These are phyloP conservation scores for Pulveroboletus sp. DNA, from an alignment of 768 basidiomycete species.

Conservation along the genomic window DNA sequence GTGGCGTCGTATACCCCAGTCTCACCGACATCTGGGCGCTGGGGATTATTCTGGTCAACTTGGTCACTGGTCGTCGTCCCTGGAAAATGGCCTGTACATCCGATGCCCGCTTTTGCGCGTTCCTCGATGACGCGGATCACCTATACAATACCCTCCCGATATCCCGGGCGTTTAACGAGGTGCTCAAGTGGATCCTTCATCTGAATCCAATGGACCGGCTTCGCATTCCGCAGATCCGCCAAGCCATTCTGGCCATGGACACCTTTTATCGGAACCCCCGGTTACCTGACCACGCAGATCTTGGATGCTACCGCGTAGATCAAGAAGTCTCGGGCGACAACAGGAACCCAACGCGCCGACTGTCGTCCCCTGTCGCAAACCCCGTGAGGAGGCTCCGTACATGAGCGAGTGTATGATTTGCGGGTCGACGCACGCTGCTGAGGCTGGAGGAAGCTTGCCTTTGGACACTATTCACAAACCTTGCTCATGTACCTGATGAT, in stretches of 20 bases:
- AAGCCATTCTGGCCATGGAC: constrained; percentile 12
- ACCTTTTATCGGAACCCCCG: constrained; percentile 11
- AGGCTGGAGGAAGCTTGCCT: too few species aligned
- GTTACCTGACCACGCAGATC: neutral
- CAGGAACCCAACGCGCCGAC: too few species aligned
- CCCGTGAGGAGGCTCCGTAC: neutral
- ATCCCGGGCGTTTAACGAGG: constrained; percentile 7
- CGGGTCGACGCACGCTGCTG: too few species aligned
- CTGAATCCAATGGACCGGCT: constrained; percentile 13
- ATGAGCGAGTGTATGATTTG: neutral
- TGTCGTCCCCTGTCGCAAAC: neutral
- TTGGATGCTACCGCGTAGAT: constrained; percentile 1
- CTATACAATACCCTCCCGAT: constrained; percentile 13
- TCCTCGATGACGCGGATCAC: constrained; percentile 15
- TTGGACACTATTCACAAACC: too few species aligned
- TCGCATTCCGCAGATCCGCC: constrained; percentile 16
- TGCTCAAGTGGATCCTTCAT: constrained; percentile 17
- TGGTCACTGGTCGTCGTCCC: constrained; percentile 52
- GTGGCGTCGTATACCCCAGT: constrained; percentile 33
- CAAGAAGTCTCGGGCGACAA: too few species aligned
- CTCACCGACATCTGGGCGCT: constrained; percentile 64
- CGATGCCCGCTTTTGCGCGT: constrained; percentile 10
- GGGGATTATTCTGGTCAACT: constrained; percentile 78
- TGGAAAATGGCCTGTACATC: constrained; percentile 12
- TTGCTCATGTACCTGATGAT: too few species aligned